Evolutionary conservation across 805 yeast genomes (phyloP), one percentile per base, ranked within the genome.

Genomic region (Yueomyces sp.): DNA sequence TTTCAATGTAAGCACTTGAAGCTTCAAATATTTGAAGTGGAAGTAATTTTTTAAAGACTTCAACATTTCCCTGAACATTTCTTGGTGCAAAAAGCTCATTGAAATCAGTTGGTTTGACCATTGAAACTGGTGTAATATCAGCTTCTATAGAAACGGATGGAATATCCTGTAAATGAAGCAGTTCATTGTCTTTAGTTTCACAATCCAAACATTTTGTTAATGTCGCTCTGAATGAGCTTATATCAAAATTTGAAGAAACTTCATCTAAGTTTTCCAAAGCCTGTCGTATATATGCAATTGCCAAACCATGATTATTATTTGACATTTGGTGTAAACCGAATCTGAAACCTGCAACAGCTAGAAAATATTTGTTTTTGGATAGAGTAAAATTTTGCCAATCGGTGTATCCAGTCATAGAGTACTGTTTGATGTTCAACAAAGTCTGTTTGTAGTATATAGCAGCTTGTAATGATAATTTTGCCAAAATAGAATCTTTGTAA

Each of bases 271-370:
- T 28, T 4, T 37, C 28, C 37, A 7, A 26, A 2, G 76, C 62
- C 2, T 66, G 53, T 6, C 52, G 57, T 4, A 57, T 47, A 0
- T 84, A 79, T 6, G 56, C 59, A 6, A 87, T 77, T 55, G 81
- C 88, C 28, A 73, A 79, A 2, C 95, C 95, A 55, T 77, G 79
- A 41, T 76, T 68, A n/a, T 50, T 47, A 27, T 47, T 47, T 3
- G 49, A 46, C 19, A 50, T 51, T 19, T 44, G 64, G 9, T 65
- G 65, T 7, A 71, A 48, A 0, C 94, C 71, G 45, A 70, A 66
- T 48, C 95, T 68, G 53, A 73, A 84, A 46, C 75, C 70, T 0
- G 94, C 76, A 0, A 82, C 90, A 0, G 87, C 82, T 42, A 64
- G 64, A 52, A 86, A 88, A 56, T 87, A 94, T 40, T 49, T 59